Evolutionary conservation across 148 eudicot genomes (phyloP), one percentile per base, ranked within the genome.

Genomic region (Spergularia marina): DNA sequence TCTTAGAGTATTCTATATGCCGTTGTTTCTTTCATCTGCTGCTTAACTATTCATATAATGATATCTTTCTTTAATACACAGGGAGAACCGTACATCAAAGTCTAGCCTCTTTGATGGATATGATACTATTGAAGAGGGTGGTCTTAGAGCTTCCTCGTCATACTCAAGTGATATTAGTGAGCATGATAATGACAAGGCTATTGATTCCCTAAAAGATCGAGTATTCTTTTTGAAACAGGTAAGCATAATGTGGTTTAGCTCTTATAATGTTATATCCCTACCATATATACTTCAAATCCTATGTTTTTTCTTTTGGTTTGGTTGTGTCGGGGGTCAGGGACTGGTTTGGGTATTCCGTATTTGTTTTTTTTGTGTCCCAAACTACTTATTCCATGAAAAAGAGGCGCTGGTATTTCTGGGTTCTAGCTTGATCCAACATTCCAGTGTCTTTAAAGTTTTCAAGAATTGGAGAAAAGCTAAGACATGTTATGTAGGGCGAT

Each of bases 181-280:
- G 70, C 88, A 79, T 64, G 89, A 83, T 68, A 93, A 93, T 73
- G 94, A 89, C 69, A 87, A 80, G 77, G 89, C 89, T 41, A 73
- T 93, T 63, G 80, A 86, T 82, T 89, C 81, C 79, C 79, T 93
- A 65, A 89, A 93, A 77, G 97, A 93, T 59, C 87, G 86, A 76
- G 98, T 88, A 82, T 82, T 74, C 81, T 91, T 93, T 81, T 74
- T 93, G 54, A 93, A 93, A 76, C 88, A 85, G 85, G 98, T 93
- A 58, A 12, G 12, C 3, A 52, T 66, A 52, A 30, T 16, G 30
- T 47, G 41, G 20, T 16, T 65, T 11, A 55, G 41, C 16, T 14
- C 12, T 4, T 30, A 60, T 14, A 25, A 20, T 66, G 39, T 7
- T 54, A 14, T 44, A 3, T 44, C 9, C 49, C 49, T 44, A 41